Evolutionary conservation across 805 yeast genomes (phyloP), one percentile per base, ranked within the genome.

Genomic region (Candida bentonensis): DNA sequence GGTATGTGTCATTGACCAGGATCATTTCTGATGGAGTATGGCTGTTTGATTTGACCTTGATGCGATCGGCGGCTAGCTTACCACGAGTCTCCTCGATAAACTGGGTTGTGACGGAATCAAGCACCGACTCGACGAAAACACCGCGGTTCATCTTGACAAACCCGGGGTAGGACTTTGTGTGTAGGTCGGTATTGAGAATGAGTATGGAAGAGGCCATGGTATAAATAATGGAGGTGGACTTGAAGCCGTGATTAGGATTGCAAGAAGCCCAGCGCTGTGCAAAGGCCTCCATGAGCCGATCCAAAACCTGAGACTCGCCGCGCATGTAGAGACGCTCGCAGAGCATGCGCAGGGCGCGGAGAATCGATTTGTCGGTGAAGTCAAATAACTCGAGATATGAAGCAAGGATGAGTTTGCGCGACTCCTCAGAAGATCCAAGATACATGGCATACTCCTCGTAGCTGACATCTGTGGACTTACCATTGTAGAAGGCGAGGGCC

Each of bases 241-340:
- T 70, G 57, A 66, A 77, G 39, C 67, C 68, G 57, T 68, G 70
- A 44, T 53, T 62, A 20, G 68, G 62, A 65, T 75, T 64, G 60
- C 57, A 72, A 22, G 58, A 58, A 20, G 67, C 63, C 79, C 88
- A 85, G 43, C 79, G 72, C 44, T 67, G 66, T 17, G 92, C 73
- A 55, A 84, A 79, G 2, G 78, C 69, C 40, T 81, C 79, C 46
- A 86, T 63, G 23, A 85, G 71, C 42, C 83, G 69, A 60, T 84
- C 92, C 43, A 85, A 76, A 53, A 79, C 82, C 53, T 82, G 88
- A 2, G 92, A 77, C 61, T 86, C 95, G 4, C 92, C 95, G 54
- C 76, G 75, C 53, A 86, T 68, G 61, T 79, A 82, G 15, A 85
- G 56, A 50, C 69, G 74, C 30, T 72, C 69, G 51, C 94, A 84